Evolutionary conservation across 495 filamentous ascomycete species (phyloP).

Genomic region (Penicillium bialowiezense): DNA sequence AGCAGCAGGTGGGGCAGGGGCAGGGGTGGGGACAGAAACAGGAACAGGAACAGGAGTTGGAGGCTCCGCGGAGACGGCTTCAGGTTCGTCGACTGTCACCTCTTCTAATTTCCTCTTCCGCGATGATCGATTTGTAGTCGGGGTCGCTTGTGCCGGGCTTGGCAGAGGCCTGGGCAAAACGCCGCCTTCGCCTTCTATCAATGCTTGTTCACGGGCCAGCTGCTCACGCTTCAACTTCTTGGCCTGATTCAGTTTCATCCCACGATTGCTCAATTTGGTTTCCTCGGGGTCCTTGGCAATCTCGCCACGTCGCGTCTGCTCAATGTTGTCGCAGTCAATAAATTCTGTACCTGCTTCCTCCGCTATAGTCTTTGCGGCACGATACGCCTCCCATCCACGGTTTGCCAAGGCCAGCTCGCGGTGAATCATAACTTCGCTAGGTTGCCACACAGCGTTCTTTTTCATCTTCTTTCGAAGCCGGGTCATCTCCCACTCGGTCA

Average conservation of each 20-base stretch:
- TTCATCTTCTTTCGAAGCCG: constrained; percentile 95
- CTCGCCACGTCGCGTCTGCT: constrained; percentile 47
- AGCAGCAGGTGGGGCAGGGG: neutral
- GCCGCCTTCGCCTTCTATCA: constrained; percentile 36
- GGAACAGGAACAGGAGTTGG: neutral
- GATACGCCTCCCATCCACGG: constrained; percentile 75
- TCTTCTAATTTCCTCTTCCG: constrained; percentile 29
- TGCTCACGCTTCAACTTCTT: constrained; percentile 86
- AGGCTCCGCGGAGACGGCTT: neutral
- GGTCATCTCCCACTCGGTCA: constrained; percentile 90
- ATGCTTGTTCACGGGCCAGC: constrained; percentile 58
- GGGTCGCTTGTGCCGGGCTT: constrained; percentile 14
- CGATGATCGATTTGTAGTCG: constrained; percentile 19
- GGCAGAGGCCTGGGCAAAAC: constrained; percentile 1
- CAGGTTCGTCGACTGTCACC: constrained; percentile 1
- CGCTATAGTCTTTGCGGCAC: constrained; percentile 63
- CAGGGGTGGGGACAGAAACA: neutral
- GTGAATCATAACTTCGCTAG: constrained; percentile 94
- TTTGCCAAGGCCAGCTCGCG: constrained; percentile 75
- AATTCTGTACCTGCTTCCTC: constrained; percentile 67
- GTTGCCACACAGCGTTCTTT: constrained; percentile 95
- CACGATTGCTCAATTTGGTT: constrained; percentile 67
- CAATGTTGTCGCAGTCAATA: constrained; percentile 51
- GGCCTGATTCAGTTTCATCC: constrained; percentile 89
- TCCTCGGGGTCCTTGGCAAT: constrained; percentile 44